Evolutionary conservation across 495 filamentous ascomycete species (phyloP).

Genomic region (Tricharina praecox): DNA sequence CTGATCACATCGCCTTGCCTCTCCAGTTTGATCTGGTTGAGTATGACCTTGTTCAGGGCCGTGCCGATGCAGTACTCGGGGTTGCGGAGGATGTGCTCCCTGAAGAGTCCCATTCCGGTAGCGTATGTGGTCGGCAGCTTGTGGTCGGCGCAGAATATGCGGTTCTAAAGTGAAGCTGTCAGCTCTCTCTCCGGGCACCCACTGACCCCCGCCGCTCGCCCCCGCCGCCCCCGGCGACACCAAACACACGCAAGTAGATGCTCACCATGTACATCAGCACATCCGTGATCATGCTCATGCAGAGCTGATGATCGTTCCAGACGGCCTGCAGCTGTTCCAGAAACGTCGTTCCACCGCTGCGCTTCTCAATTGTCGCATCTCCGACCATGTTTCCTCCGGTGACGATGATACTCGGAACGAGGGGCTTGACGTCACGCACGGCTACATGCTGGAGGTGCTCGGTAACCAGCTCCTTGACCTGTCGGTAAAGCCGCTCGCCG

Average conservation of each 20-base stretch:
- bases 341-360: slow-evolving; percentile 68
- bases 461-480: slow-evolving; percentile 53
- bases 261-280: slow-evolving; percentile 93
- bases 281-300: slow-evolving; percentile 95
- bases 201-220: no score
- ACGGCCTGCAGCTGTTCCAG: slow-evolving; percentile 53
- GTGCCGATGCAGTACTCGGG: slow-evolving; percentile 41
- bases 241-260: slow-evolving; percentile 8
- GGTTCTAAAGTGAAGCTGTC: slow-evolving; percentile 37
- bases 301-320: slow-evolving; percentile 78
- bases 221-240: no score
- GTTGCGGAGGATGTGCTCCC: slow-evolving; percentile 58
- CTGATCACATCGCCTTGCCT: slow-evolving; percentile 81
- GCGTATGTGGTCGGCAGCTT: slow-evolving; percentile 64
- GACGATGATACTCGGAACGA: slow-evolving; percentile 26
- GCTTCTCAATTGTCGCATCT: slow-evolving; percentile 52
- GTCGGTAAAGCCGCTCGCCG: slow-evolving; percentile 65
- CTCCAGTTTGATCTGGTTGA: slow-evolving; percentile 86
- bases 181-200: slow-evolving; percentile 17
- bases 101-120: slow-evolving; percentile 69
- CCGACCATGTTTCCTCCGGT: slow-evolving; percentile 25
- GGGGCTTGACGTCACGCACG: slow-evolving; percentile 25
- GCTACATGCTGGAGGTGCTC: slow-evolving; percentile 23
- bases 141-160: slow-evolving; percentile 55
- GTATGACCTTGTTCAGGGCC: slow-evolving; percentile 60